Percentiles rank a stretch among this genome's conserved stretches.
These are phyloP conservation scores for Coniella lustricola DNA, from an alignment of 2,329 filamentous ascomycete species.

Conservation along the genomic window DNA sequence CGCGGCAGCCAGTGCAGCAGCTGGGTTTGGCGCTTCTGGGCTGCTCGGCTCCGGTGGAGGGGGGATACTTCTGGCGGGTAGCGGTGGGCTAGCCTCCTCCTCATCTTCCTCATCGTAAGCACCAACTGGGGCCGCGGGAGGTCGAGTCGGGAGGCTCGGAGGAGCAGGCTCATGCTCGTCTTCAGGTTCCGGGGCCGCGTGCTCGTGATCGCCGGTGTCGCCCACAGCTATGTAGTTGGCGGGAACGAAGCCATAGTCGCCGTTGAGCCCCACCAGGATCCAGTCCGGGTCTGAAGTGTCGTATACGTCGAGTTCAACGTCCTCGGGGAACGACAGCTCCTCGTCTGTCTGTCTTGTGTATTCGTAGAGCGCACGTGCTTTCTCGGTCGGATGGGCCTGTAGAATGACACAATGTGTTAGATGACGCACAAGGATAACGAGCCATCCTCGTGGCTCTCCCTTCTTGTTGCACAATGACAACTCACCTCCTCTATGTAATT, in stretches of 20 bases:
- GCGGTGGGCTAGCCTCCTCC: conserved; percentile 31
- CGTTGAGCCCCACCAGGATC: conserved; percentile 81
- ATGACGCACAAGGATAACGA: not conserved
- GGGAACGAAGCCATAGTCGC: conserved; percentile 89
- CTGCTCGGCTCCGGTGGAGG: conserved; percentile 26
- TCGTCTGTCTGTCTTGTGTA: conserved; percentile 97
- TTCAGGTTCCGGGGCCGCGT: conserved; percentile 32
- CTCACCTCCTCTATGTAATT: conserved; percentile 93
- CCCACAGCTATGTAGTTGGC: conserved; percentile 87
- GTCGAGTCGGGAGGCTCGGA: conserved; percentile 34
- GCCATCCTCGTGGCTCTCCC: not conserved
- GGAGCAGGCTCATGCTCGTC: conserved; percentile 24
- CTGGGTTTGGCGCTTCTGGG: conserved; percentile 37
- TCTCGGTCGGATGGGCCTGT: conserved; percentile 38
- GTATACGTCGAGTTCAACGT: conserved; percentile 74
- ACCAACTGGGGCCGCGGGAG: conserved; percentile 24
- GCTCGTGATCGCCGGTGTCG: conserved; percentile 33
- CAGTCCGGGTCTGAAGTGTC: conserved; percentile 91
- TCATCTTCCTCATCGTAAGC: conserved; percentile 25
- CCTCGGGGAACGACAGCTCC: conserved; percentile 91
- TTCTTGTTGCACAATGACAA: not conserved
- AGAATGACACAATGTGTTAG: not conserved
- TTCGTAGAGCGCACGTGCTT: conserved; percentile 93
- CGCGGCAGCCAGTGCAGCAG: conserved; percentile 48
- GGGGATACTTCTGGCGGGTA: conserved; percentile 29